Base-by-base conservation (phyloP, 202 grass and related monocot genomes). In the Elaeis oleifera region DNA sequence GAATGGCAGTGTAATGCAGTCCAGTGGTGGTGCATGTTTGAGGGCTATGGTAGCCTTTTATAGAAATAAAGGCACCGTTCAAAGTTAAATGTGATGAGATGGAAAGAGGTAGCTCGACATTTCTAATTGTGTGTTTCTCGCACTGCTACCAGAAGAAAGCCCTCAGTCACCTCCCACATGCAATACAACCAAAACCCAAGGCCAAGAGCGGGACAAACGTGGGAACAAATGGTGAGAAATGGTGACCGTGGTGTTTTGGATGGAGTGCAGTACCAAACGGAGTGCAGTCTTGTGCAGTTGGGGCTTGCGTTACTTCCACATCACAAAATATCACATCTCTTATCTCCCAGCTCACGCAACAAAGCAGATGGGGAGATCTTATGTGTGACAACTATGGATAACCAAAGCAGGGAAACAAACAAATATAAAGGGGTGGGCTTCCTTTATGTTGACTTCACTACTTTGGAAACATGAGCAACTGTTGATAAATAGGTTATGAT, bases 301-400 rank as follows among this genome's bases (percentile, higher is more conserved):
- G 18, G 18, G 39, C 36, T 44, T 50, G 64, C 13, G 49, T 67
- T 54, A 54, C 49, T 67, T 67, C 49, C 15, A 5, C 51, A 54
- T 31, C 64, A 67, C 25, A 50, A 50, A 24, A 25, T n/a, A 48
- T 21, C 64, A 69, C 67, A 70, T 70, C 67, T 70, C 54, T 59
- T 70, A 13, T 4, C 31, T 58, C 54, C 67, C 48, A 18, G 23
- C 54, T 59, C 54, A 70, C 67, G 67, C 67, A 70, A 70, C 28
- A 31, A 31, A 31, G 5, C 28, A 31, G 28, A 31, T 31, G 1
- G 36, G 11, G 8, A 39, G 36, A 39, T 39, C 67, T 58, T 20
- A 51, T 25, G 21, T 24, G 22, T 21, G 18, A 67, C 26, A 29
- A 16, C 5, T 21, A 29, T 3, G 28, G 25, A 67, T 23, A 52